A percentile compares a stretch with the other conserved stretches of the same genome.
Conservation (phyloP, 1,284 basidiomycete genomes). For the Cryptococcus wingfieldii region DNA sequence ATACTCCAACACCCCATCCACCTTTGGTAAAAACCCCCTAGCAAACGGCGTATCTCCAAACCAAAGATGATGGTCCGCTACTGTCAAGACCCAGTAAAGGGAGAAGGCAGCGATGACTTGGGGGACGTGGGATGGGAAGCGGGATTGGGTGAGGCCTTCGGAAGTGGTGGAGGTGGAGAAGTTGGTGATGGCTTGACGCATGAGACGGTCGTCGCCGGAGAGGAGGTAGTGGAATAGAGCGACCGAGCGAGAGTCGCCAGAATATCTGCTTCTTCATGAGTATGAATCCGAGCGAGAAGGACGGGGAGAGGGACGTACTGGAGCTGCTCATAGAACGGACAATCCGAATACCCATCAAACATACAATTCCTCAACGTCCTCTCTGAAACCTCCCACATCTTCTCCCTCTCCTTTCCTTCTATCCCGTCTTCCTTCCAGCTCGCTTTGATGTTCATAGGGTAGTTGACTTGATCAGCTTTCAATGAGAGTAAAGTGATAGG, state of each 20-base stretch:
- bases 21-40: slow-evolving; percentile 15
- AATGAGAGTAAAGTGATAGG: slow-evolving; percentile 13
- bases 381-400: slow-evolving; percentile 27
- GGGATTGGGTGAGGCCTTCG: slow-evolving; percentile 29
- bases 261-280: slow-evolving; percentile 15
- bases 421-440: slow-evolving; percentile 19
- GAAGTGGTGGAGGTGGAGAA: slow-evolving; percentile 25
- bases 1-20: slow-evolving; percentile 27
- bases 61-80: slow-evolving; percentile 25
- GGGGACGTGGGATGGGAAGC: slow-evolving; percentile 26
- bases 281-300: not conserved
- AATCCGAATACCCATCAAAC: slow-evolving; percentile 35
- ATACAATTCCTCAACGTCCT: slow-evolving; percentile 33
- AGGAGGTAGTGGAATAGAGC: slow-evolving; percentile 29
- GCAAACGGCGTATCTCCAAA: slow-evolving; percentile 19
- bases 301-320: slow-evolving; percentile 12
- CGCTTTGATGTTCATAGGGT: slow-evolving; percentile 23
- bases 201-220: slow-evolving; percentile 28
- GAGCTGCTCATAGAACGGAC: slow-evolving; percentile 35
- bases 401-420: slow-evolving; percentile 4
- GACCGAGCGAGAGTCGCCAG: slow-evolving; percentile 27
- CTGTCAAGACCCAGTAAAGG: slow-evolving; percentile 23
- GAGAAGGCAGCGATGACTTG: slow-evolving; percentile 33
- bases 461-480: slow-evolving; percentile 25
- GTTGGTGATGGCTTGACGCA: slow-evolving; percentile 23